Base-by-base conservation (phyloP, 2,329 filamentous ascomycete genomes). In the Plenodomus lindquistii region DNA sequence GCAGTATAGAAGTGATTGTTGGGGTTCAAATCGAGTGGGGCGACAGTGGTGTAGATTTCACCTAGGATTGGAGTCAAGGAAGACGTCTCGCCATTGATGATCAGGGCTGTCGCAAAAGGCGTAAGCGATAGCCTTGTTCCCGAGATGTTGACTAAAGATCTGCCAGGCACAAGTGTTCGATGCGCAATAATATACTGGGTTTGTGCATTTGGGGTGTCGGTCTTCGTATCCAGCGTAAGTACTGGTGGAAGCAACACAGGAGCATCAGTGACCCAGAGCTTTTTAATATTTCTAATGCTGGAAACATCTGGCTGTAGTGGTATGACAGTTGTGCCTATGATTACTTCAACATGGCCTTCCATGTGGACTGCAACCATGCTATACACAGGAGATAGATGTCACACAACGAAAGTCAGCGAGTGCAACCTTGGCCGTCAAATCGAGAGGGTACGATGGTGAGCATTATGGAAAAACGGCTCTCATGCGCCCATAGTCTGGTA, bases 1-100 rank as follows among this genome's bases (percentile, higher is more conserved):
- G 73, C 70, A 0, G 73, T 77, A 50, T 73, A 75, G 1, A 66
- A 61, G 4, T 65, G 46, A 11, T 64, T 60, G 18, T 69, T 65
- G 34, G 76, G 42, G 3, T 70, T 73, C 24, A 78, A 57, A 5
- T 71, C 56, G 4, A 66, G 64, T 5, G 62, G 53, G 4, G 55
- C 47, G 5, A 61, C 58, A 17, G 59, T 60, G 10, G 66, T 64
- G 16, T 56, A 61, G 8, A 57, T 48, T 13, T 53, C 53, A 19
- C 55, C 61, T 20, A 58, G 52, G 9, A 51, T 48, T 8, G 63
- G 53, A 0, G 45, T 42, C 3, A 71, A 43, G 17, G 56, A 44
- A 3, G 61, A 60, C 4, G 61, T 65, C 16, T 54, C 57, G 18
- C 68, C 68, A 44, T 69, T 68, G 16, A 75, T 54, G 3, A 75